phyloP scores from a whole-genome alignment of 2,329 filamentous ascomycete species.

The Dendryphion nanum region DNA sequence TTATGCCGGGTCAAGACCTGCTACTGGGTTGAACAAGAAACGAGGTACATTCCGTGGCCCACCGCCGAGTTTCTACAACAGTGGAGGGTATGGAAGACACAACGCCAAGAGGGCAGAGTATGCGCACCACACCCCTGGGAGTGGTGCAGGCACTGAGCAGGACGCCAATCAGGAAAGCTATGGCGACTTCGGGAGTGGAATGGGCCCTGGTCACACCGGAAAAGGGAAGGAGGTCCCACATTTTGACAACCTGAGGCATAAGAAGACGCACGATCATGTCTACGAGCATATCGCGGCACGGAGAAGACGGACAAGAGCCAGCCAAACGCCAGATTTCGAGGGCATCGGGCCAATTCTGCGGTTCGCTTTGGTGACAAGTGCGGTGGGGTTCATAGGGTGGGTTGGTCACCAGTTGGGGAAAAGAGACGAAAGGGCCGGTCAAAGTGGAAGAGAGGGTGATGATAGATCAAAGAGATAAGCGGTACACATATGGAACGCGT shows the following conservation, averaged over 20 bases:
- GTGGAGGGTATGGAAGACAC: slow-evolving; percentile 73
- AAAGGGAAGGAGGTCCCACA: slow-evolving; percentile 60
- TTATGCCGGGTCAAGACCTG: slow-evolving; percentile 69
- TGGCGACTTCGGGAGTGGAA: slow-evolving; percentile 52
- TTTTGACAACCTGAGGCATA: slow-evolving; percentile 74
- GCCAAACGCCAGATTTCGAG: slow-evolving; percentile 19
- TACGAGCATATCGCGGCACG: slow-evolving; percentile 53
- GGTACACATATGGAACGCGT: no score
- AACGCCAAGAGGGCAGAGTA: slow-evolving; percentile 56
- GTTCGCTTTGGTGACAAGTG: slow-evolving; percentile 27
- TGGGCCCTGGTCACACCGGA: slow-evolving; percentile 59
- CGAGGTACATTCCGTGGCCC: slow-evolving; percentile 77
- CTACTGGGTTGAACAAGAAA: slow-evolving; percentile 76
- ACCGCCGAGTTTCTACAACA: slow-evolving; percentile 83
- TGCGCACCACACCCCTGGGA: slow-evolving; percentile 29
- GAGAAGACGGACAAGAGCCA: slow-evolving; percentile 21
- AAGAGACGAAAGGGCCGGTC: no score
- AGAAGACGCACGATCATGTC: slow-evolving; percentile 68
- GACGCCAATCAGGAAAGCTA: slow-evolving; percentile 27
- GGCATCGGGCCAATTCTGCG: slow-evolving; percentile 27
- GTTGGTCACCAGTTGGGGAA: no score
- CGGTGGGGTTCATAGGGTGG: slow-evolving; percentile 18
- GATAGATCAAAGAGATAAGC: no score
- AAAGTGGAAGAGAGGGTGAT: no score
- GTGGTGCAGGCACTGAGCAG: slow-evolving; percentile 9